These are phyloP conservation scores for Monosiga brevicollis DNA, from an alignment of 78 protist genomes.

Conservation along the genomic window DNA sequence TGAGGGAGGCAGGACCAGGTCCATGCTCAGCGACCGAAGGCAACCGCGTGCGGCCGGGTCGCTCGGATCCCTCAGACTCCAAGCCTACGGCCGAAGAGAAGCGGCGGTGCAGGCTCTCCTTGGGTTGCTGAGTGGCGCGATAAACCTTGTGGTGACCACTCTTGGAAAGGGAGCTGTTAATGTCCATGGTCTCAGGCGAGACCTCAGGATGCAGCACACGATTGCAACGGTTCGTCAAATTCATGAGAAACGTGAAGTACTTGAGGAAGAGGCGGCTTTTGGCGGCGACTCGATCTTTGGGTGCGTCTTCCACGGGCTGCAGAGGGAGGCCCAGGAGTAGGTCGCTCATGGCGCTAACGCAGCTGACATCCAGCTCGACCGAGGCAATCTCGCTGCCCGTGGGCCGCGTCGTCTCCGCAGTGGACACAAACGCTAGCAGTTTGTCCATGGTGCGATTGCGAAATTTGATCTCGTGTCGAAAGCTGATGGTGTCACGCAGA, in stretches of 20 bases:
- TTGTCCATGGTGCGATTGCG: conserved; percentile 35
- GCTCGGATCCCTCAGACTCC: no score
- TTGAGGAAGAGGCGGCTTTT: conserved; percentile 25
- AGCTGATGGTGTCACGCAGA: conserved; percentile 36
- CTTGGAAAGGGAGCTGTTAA: no score
- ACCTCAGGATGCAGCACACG: no score
- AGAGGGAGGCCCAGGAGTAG: conserved; percentile 36
- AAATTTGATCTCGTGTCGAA: conserved; percentile 41
- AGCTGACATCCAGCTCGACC: conserved; percentile 25
- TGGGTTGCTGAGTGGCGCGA: no score
- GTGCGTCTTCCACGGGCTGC: not conserved
- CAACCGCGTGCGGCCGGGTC: no score
- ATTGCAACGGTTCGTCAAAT: conserved; percentile 25
- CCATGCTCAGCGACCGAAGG: no score
- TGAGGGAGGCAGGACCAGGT: no score
- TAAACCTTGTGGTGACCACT: no score
- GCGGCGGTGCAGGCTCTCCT: no score
- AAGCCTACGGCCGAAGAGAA: no score
- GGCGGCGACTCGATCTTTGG: not conserved
- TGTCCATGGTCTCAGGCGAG: no score
- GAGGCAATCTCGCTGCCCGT: not conserved
- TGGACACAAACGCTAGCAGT: conserved; percentile 29
- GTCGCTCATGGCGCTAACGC: conserved; percentile 34
- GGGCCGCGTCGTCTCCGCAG: not conserved
- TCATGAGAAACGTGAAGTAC: conserved; percentile 53